Evolutionary conservation across 2,329 filamentous ascomycete genomes (phyloP).

Genomic region (Juglanconis oblonga): DNA sequence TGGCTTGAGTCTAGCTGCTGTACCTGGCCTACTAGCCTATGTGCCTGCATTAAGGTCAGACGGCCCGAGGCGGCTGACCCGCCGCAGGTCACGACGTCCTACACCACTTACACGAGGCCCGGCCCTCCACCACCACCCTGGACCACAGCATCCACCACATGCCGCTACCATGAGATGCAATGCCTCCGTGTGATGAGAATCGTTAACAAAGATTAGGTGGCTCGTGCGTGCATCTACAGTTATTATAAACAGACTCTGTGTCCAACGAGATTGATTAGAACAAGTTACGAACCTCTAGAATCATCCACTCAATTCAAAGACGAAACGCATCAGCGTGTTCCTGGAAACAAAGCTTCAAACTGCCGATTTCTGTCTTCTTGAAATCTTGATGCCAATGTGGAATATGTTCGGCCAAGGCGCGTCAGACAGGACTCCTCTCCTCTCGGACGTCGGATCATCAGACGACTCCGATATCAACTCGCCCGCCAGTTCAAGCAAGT

Average conservation of each 20-base stretch:
- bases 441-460: background rate
- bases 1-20: background rate
- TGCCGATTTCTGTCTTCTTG: background rate
- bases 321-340: background rate
- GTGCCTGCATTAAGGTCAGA: background rate
- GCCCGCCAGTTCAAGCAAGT: background rate
- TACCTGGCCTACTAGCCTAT: too few relatives aligned
- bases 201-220: too few relatives aligned
- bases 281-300: too few relatives aligned
- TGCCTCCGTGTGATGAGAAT: background rate
- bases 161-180: background rate
- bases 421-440: background rate
- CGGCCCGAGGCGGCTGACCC: constrained; percentile 6
- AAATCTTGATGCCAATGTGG: background rate
- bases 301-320: background rate
- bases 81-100: background rate
- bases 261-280: too few relatives aligned
- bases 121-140: background rate
- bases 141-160: background rate
- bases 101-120: background rate
- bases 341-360: too few relatives aligned
- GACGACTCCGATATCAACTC: background rate
- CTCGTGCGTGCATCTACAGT: too few relatives aligned
- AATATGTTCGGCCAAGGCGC: background rate
- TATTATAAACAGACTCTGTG: too few relatives aligned